These are phyloP conservation scores for Ceratocystis cacaofunesta DNA, from an alignment of 2,329 filamentous ascomycete genomes.

Conservation along the genomic window DNA sequence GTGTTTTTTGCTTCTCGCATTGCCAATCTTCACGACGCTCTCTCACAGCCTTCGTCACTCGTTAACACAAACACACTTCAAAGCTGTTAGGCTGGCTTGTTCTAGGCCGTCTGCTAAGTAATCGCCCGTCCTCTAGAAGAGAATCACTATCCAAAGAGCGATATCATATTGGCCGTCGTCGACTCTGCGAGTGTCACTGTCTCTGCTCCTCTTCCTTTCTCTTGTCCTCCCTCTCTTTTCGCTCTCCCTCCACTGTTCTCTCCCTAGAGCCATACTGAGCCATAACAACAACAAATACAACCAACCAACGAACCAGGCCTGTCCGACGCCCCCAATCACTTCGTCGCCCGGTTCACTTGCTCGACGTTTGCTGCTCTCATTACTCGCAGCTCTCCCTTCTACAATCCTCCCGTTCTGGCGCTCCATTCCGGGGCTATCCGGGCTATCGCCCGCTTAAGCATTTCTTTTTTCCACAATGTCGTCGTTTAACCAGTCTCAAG, in stretches of 20 bases:
- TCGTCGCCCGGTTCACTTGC: not conserved
- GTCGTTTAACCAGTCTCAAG: not conserved
- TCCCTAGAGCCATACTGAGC: no score
- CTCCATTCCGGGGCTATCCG: conserved; percentile 17
- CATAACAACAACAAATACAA: not conserved
- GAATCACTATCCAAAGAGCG: no score
- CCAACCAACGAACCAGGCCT: not conserved
- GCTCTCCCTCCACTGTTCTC: no score
- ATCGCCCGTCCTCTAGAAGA: not conserved
- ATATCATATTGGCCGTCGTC: not conserved
- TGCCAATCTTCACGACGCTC: not conserved
- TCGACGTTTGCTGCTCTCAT: not conserved
- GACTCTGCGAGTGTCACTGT: not conserved
- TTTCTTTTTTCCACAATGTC: conserved; percentile 13
- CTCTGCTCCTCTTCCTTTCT: no score
- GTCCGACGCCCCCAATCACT: not conserved
- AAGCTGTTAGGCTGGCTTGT: not conserved
- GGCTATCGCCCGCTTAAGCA: conserved; percentile 16
- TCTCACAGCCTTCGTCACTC: no score
- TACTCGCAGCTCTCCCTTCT: conserved; percentile 13
- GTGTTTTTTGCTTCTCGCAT: not conserved
- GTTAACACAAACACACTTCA: not conserved
- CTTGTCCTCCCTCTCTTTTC: no score
- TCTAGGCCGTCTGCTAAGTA: not conserved
- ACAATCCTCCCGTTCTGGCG: conserved; percentile 17